phyloP scores from a whole-genome alignment of 768 basidiomycete species.

The Boletus sp. region DNA sequence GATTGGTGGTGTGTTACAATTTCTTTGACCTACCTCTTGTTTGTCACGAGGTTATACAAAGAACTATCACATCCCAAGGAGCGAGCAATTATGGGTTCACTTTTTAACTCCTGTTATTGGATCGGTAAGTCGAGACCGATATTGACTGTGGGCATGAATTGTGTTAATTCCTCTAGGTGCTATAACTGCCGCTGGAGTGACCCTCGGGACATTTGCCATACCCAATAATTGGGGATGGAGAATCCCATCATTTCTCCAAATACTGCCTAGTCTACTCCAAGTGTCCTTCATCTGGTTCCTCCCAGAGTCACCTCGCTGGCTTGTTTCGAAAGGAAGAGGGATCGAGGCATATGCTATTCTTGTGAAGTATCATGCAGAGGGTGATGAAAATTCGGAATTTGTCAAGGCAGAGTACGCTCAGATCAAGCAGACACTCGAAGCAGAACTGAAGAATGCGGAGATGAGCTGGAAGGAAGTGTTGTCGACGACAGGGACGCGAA shows the following conservation, averaged over 20 bases:
- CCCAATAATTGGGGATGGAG: constrained; percentile 60
- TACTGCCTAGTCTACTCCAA: constrained; percentile 50
- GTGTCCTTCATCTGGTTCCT: constrained; percentile 53
- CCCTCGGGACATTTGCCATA: constrained; percentile 64
- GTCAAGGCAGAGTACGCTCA: constrained; percentile 56
- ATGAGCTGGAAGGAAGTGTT: not conserved
- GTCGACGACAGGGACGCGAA: constrained; percentile 11
- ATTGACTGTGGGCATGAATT: not conserved
- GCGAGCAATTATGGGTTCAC: not conserved
- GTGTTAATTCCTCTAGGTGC: constrained; percentile 4
- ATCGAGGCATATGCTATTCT: constrained; percentile 47
- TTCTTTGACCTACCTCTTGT: not conserved
- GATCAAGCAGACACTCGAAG: constrained; percentile 52
- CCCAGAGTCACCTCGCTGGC: constrained; percentile 64
- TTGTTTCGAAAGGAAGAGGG: constrained; percentile 51
- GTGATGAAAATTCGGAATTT: constrained; percentile 46
- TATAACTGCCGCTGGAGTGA: constrained; percentile 43
- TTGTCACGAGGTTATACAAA: not conserved
- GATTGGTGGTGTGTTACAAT: not conserved
- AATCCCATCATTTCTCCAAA: constrained; percentile 55
- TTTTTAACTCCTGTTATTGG: not conserved
- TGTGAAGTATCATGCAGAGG: constrained; percentile 59
- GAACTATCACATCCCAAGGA: constrained; percentile 15
- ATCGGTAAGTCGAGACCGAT: constrained; percentile 1
- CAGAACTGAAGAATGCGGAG: constrained; percentile 3